phyloP scores from a whole-genome alignment of 2,329 filamentous ascomycete species.

The Alternaria viburni region DNA sequence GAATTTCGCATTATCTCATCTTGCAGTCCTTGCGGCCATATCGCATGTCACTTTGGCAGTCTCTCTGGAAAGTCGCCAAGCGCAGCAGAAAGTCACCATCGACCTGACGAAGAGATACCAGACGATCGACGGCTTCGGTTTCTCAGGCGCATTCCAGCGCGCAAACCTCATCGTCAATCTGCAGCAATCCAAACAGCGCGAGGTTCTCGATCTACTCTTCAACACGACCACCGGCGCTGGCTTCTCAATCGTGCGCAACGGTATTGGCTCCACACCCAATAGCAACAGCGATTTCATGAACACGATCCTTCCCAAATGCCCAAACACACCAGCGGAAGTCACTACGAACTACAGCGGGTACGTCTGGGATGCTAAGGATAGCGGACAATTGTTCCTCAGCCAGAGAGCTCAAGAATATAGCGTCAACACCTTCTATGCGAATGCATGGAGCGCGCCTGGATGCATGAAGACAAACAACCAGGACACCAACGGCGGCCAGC shows the following conservation, averaged over 20 bases:
- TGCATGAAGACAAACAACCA: slow-evolving; percentile 60
- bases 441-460: slow-evolving; percentile 59
- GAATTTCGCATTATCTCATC: slow-evolving; percentile 6
- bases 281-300: slow-evolving; percentile 49
- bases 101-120: slow-evolving; percentile 53
- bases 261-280: slow-evolving; percentile 54
- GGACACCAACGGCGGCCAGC: slow-evolving; percentile 53
- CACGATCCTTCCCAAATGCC: slow-evolving; percentile 35
- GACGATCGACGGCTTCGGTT: slow-evolving; percentile 56
- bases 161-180: slow-evolving; percentile 54
- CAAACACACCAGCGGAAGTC: slow-evolving; percentile 22
- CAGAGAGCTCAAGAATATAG: slow-evolving; percentile 56
- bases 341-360: slow-evolving; percentile 32
- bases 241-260: slow-evolving; percentile 55
- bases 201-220: slow-evolving; percentile 54
- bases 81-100: slow-evolving; percentile 46
- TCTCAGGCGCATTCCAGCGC: slow-evolving; percentile 55
- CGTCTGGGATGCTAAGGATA: slow-evolving; percentile 3
- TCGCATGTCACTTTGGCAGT: slow-evolving; percentile 13
- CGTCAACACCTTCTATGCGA: slow-evolving; percentile 55
- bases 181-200: slow-evolving; percentile 49
- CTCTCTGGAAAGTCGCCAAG: slow-evolving; percentile 22
- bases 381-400: slow-evolving; percentile 60
- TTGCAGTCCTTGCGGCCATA: slow-evolving; percentile 21
- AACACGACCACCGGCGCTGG: slow-evolving; percentile 55